phyloP scores from a whole-genome alignment of 768 basidiomycete species.

The Scleroderma citrinum region DNA sequence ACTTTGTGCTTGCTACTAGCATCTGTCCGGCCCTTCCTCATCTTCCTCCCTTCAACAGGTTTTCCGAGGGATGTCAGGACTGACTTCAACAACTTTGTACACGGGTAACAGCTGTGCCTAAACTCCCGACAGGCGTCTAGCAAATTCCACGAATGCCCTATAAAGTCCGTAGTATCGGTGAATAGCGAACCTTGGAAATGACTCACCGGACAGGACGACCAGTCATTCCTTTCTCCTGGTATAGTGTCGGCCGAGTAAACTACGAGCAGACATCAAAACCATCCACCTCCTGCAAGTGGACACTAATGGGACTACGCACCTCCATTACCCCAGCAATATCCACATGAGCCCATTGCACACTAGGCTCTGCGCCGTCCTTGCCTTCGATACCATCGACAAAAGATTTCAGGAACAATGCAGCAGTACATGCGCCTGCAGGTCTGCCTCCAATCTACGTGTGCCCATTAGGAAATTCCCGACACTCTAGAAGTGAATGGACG shows the following conservation, averaged over 20 bases:
- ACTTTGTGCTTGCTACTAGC: too few species aligned
- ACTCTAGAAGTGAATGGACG: neutral
- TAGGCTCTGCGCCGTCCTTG: constrained; percentile 46
- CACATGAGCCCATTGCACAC: constrained; percentile 79
- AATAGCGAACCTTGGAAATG: neutral
- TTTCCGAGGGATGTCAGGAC: too few species aligned
- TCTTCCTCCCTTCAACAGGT: too few species aligned
- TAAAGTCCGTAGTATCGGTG: neutral
- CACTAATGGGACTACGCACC: constrained; percentile 28
- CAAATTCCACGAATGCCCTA: constrained; percentile 31
- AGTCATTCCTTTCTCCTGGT: constrained; percentile 73
- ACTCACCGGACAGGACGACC: constrained; percentile 73
- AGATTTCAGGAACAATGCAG: constrained; percentile 81
- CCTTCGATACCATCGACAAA: constrained; percentile 73
- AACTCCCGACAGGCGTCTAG: constrained; percentile 18
- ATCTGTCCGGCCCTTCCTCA: too few species aligned
- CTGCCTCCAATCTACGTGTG: constrained; percentile 59
- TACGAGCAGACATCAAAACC: constrained; percentile 12
- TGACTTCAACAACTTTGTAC: too few species aligned
- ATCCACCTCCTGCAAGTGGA: neutral
- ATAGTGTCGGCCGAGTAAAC: constrained; percentile 50
- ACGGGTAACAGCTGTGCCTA: too few species aligned
- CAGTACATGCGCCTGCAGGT: constrained; percentile 69
- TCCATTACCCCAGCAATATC: constrained; percentile 83
- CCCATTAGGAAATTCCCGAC: neutral